phyloP scores from a whole-genome alignment of 2,329 filamentous ascomycete genomes.

The Colletotrichum scovillei region DNA sequence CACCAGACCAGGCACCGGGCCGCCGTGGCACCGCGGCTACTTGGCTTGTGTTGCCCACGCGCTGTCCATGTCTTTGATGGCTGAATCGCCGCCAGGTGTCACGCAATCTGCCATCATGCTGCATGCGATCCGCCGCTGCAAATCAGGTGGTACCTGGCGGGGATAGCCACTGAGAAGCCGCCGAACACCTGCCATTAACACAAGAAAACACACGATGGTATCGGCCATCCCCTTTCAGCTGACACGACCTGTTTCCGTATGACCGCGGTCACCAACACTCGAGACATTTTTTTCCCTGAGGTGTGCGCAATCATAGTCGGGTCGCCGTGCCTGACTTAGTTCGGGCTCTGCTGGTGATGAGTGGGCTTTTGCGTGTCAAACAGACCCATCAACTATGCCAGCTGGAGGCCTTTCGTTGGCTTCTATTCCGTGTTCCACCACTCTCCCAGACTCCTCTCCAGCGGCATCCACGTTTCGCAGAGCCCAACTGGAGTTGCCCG shows the following conservation, averaged over 20 bases:
- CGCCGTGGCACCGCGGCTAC: constrained; percentile 9
- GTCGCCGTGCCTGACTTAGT: background rate
- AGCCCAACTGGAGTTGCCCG: background rate
- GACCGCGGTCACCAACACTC: background rate
- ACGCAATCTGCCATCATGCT: constrained; percentile 26
- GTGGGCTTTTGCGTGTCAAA: background rate
- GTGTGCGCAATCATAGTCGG: background rate
- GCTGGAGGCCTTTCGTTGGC: constrained; percentile 18
- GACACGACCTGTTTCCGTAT: constrained; percentile 14
- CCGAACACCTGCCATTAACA: background rate
- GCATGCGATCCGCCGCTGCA: constrained; percentile 26
- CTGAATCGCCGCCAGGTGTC: constrained; percentile 25
- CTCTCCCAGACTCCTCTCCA: background rate
- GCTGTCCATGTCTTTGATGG: background rate
- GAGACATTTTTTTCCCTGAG: background rate
- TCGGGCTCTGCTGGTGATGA: background rate
- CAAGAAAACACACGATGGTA: constrained; percentile 1
- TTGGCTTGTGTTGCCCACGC: background rate
- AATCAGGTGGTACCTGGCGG: constrained; percentile 2
- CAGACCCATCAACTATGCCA: constrained; percentile 2
- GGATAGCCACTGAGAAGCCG: background rate
- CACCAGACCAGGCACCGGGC: constrained; percentile 16
- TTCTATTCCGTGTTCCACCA: background rate
- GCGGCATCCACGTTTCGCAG: background rate
- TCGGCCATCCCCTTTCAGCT: constrained; percentile 5